Base-by-base conservation (phyloP, 2,329 filamentous ascomycete genomes). In the Epichloe bromicola region DNA sequence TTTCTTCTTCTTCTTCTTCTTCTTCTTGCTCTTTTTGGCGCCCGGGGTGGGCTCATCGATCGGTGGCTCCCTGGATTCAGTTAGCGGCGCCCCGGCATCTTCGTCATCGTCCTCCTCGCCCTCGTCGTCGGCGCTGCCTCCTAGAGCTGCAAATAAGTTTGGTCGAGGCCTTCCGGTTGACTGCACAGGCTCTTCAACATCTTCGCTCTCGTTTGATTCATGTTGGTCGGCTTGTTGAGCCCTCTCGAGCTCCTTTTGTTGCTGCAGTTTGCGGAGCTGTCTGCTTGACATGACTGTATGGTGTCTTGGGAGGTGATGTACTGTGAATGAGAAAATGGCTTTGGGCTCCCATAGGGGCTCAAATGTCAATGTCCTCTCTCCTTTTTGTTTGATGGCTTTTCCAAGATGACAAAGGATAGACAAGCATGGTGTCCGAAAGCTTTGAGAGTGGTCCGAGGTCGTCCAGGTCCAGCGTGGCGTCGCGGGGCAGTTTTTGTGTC, bases 141-240 rank as follows among this genome's bases (percentile, higher is more conserved):
- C 74, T 1, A 81, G 65, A 1, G 76, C 75, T 8, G 76, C 76
- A 56, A 81, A 81, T 8, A 72, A 57, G 55, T 71, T 77, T 11
- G 64, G 58, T 34, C 71, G 70, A 11, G 71, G 65, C 57, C 68
- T 73, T 4, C 60, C 53, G 10, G 53, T 40, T 7, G 63, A 55
- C 3, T 65, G 63, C 1, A 30, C 19, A 65, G 67, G 38, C 61
- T 59, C 14, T 57, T 59, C 59, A n/a, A 26, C 58, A 2, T 63
- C 63, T 15, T 69, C 66, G 46, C 61, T 62, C 15, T 63, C 61
- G 5, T 63, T 60, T 6, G 59, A 50, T 12, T 61, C 55, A 7
- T 56, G 49, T 3, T 48, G 53, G 1, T 33, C 34, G 3, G 48
- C 34, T 8, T 56, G 50, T 7, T 58, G 60, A 0, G 57, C 54